These are phyloP conservation scores for Kodamaea kakaduensis DNA, from an alignment of 805 yeast species.

Conservation along the genomic window DNA sequence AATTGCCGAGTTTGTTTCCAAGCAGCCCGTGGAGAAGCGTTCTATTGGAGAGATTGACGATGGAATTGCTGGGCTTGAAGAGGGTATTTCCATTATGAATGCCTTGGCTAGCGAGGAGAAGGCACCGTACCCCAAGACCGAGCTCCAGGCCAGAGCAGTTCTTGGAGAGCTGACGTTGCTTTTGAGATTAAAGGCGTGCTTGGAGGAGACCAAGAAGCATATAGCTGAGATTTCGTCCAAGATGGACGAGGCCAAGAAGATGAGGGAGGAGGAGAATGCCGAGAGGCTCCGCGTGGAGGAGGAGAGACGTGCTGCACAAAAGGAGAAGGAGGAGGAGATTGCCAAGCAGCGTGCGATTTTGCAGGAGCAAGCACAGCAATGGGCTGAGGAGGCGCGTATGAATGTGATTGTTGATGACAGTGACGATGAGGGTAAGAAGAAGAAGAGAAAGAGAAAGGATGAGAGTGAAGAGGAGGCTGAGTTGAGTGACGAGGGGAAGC, in stretches of 20 bases:
- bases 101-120: constrained; percentile 52
- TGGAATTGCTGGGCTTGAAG: constrained; percentile 53
- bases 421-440: constrained; percentile 25
- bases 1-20: constrained; percentile 76
- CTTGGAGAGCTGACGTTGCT: constrained; percentile 75
- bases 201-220: constrained; percentile 67
- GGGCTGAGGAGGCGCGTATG: constrained; percentile 47
- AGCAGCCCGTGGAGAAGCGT: constrained; percentile 55
- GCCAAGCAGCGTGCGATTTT: constrained; percentile 44
- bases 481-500: constrained; percentile 23
- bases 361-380: constrained; percentile 50
- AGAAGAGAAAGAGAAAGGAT: constrained; percentile 21
- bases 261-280: constrained; percentile 54
- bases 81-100: constrained; percentile 57
- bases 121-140: constrained; percentile 77
- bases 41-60: constrained; percentile 55
- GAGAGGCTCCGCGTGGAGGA: constrained; percentile 35
- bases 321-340: constrained; percentile 43
- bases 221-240: constrained; percentile 55
- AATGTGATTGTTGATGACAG: constrained; percentile 35
- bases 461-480: constrained; percentile 28
- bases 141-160: constrained; percentile 79
- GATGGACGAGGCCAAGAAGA: constrained; percentile 68
- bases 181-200: constrained; percentile 64
- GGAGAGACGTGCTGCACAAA: constrained; percentile 40